A percentile compares a stretch with the other conserved stretches of the same genome.
Evolutionary conservation across 2,329 filamentous ascomycete genomes (phyloP).

Genomic region (Hypoxylon sp.): DNA sequence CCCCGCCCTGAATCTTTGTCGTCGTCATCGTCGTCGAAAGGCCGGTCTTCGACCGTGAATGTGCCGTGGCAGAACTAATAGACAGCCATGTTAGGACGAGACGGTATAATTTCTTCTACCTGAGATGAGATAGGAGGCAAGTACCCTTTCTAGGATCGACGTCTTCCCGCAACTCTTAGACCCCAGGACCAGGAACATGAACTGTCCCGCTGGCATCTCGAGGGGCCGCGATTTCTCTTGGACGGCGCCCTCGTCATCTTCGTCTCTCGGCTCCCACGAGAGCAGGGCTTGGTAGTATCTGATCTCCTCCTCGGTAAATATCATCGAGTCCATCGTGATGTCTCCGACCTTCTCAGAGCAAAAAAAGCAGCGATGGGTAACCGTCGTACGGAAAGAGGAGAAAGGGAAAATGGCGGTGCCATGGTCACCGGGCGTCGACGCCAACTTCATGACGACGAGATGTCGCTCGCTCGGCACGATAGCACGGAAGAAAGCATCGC

Average conservation of each 20-base stretch:
- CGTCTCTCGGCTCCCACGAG: slow-evolving; percentile 48
- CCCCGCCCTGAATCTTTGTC: slow-evolving; percentile 39
- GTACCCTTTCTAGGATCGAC: slow-evolving; percentile 50
- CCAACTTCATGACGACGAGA: slow-evolving; percentile 27
- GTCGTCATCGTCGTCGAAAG: no score
- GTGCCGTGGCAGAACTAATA: slow-evolving; percentile 48
- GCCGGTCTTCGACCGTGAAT: slow-evolving; percentile 39
- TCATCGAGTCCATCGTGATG: slow-evolving; percentile 37
- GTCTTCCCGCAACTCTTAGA: slow-evolving; percentile 53
- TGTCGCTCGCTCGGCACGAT: slow-evolving; percentile 17
- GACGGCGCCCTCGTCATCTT: slow-evolving; percentile 29
- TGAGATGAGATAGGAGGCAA: no score
- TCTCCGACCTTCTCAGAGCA: no score
- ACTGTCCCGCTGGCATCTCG: slow-evolving; percentile 45
- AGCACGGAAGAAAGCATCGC: slow-evolving; percentile 29
- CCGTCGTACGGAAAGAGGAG: background rate
- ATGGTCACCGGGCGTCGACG: background rate
- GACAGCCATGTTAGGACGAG: slow-evolving; percentile 3
- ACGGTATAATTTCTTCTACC: no score
- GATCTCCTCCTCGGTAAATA: slow-evolving; percentile 52
- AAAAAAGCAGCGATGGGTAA: background rate
- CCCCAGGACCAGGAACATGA: slow-evolving; percentile 51
- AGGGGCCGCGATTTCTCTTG: slow-evolving; percentile 13
- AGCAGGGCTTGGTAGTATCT: slow-evolving; percentile 52
- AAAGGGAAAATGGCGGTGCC: background rate